Evolutionary conservation across 441 rosid species (phyloP).

Genomic region (Populus hybrid): DNA sequence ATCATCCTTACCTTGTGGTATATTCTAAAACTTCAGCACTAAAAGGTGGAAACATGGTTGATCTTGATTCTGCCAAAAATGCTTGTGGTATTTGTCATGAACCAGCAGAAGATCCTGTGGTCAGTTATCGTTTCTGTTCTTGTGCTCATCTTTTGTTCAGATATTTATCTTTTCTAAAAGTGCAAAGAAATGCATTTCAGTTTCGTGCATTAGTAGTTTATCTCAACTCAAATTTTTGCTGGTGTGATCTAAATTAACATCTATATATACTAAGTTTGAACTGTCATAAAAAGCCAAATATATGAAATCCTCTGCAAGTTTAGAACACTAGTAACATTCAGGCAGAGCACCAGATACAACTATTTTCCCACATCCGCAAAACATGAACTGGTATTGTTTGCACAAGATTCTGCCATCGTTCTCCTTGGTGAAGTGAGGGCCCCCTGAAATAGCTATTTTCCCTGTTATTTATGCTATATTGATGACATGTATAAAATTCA

Average conservation of each 20-base stretch:
- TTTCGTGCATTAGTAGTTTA: neutral
- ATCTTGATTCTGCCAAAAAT: constrained; percentile 44
- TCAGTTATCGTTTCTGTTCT: constrained; percentile 34
- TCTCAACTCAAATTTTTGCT: neutral
- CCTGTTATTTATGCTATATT: neutral
- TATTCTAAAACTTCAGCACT: constrained; percentile 56
- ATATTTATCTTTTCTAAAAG: constrained; percentile 4
- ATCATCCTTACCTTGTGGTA: constrained; percentile 96
- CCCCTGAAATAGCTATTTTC: neutral
- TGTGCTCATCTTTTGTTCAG: neutral
- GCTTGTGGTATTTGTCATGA: constrained; percentile 85
- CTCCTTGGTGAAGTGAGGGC: neutral
- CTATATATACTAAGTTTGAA: neutral
- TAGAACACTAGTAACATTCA: neutral
- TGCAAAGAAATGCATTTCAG: neutral
- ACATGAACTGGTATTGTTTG: neutral
- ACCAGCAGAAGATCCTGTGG: constrained; percentile 73
- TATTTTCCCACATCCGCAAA: neutral
- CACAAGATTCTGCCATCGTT: neutral
- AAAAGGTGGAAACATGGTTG: constrained; percentile 33
- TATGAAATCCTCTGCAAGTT: neutral
- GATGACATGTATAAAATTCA: neutral
- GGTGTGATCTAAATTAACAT: neutral
- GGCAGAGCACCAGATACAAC: neutral
- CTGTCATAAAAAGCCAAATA: neutral